phyloP scores from a whole-genome alignment of 306 rosid genomes.

The Sicyos edulis region DNA sequence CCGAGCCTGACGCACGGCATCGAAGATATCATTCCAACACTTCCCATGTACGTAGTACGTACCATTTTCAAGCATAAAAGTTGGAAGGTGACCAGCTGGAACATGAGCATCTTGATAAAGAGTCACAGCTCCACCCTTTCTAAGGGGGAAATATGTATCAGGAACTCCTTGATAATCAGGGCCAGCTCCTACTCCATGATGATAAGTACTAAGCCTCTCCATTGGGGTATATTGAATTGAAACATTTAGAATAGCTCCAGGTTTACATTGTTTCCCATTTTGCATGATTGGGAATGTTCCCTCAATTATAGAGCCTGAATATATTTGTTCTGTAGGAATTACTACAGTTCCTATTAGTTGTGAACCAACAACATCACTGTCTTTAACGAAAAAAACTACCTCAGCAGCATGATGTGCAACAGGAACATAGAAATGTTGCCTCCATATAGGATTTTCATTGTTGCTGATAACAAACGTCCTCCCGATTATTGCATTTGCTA shows the following conservation, averaged over 20 bases:
- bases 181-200: constrained; percentile 82
- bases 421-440: constrained; percentile 69
- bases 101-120: constrained; percentile 94
- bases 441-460: constrained; percentile 83
- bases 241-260: constrained; percentile 57
- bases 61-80: constrained; percentile 54
- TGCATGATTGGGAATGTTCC: constrained; percentile 69
- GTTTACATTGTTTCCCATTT: constrained; percentile 80
- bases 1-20: constrained; percentile 63
- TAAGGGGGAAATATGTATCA: constrained; percentile 85
- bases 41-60: constrained; percentile 62
- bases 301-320: constrained; percentile 51
- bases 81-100: constrained; percentile 74
- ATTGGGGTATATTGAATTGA: constrained; percentile 82
- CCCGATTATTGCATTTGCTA: constrained; percentile 74
- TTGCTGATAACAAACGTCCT: constrained; percentile 93
- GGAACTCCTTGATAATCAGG: constrained; percentile 85
- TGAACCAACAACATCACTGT: constrained; percentile 92
- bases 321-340: constrained; percentile 72
- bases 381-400: constrained; percentile 80
- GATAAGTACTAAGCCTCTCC: constrained; percentile 55
- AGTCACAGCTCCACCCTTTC: constrained; percentile 78
- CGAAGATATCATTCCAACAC: constrained; percentile 81
- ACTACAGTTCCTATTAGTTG: constrained; percentile 73
- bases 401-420: constrained; percentile 86